A percentile compares a stretch with the other conserved stretches of the same genome.
Evolutionary conservation across 352 stramenopile species (phyloP).

Genomic region (Phytophthora pisi): DNA sequence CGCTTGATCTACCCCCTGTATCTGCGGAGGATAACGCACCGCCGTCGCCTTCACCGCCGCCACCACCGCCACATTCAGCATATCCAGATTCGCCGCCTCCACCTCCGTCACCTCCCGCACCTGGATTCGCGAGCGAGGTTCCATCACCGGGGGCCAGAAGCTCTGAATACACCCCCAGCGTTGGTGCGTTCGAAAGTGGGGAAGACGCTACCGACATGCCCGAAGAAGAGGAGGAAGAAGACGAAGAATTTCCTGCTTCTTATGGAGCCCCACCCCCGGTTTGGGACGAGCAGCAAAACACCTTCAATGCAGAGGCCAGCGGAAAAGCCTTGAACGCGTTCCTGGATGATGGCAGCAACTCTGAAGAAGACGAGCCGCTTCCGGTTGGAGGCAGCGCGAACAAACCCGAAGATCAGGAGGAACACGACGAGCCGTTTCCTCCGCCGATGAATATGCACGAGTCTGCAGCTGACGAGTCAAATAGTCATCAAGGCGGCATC

Average conservation of each 20-base stretch:
- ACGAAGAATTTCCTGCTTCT: slow-evolving; percentile 72
- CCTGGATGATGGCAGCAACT: slow-evolving; percentile 65
- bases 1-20: slow-evolving; percentile 22
- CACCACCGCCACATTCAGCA: slow-evolving; percentile 13
- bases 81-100: slow-evolving; percentile 44
- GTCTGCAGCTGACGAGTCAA: not conserved
- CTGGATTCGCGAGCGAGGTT: slow-evolving; percentile 19
- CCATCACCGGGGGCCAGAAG: slow-evolving; percentile 10
- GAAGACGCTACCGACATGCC: slow-evolving; percentile 11
- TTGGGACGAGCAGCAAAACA: slow-evolving; percentile 30
- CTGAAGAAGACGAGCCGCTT: slow-evolving; percentile 71
- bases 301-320: slow-evolving; percentile 67
- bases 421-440: slow-evolving; percentile 39
- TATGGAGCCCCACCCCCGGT: slow-evolving; percentile 43
- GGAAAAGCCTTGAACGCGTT: slow-evolving; percentile 78
- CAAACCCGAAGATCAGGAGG: slow-evolving; percentile 38
- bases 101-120: slow-evolving; percentile 37
- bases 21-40: slow-evolving; percentile 5
- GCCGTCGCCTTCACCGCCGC: slow-evolving; percentile 5
- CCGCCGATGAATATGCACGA: not conserved
- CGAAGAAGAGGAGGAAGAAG: slow-evolving; percentile 75
- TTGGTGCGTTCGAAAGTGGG: slow-evolving; percentile 12
- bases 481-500: not conserved
- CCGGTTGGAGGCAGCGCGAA: slow-evolving; percentile 22
- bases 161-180: slow-evolving; percentile 1